Evolutionary conservation across 192 early-diverging fungal genomes (phyloP), one percentile per base, ranked within the genome.

Genomic region (Podila verticillata): DNA sequence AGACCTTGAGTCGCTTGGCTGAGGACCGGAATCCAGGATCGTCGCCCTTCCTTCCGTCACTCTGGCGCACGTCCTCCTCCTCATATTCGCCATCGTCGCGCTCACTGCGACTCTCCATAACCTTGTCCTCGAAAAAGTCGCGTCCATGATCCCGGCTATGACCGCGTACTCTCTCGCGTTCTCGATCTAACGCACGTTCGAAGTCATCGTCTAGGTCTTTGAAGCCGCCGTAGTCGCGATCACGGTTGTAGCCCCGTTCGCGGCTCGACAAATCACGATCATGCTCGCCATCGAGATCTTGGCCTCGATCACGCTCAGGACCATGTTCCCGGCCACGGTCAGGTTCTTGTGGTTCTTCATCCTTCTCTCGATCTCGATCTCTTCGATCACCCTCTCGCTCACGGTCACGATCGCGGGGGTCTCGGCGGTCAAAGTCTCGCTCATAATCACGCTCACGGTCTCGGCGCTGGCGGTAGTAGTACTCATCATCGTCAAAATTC

Each of bases 1-100:
- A 80, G 0, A 80, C 6, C 66, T 72, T 80, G 65, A 80, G 24
- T 61, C 67, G 71, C 66, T 80, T 80, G 22, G 61, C 60, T 7
- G 63, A n/a, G 2, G 77, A 54, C 8, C 51, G 70, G 61, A 66
- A 68, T n/a, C 19, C 63, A 28, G 31, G 24, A 26, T 60, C 39
- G 20, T 61, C 47, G 29, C 22, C 56, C 28, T 63, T 68, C 20
- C 30, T 56, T 4, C 51, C 51, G 51, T 58, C 63, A 28, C 34
- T 22, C 26, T 65, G 64, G 10, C 63, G 66, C 7, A 32, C 65
- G 67, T 70, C 64, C 15, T 15, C 24, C 47, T 47, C 58, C 20
- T 31, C 39, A 8, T 48, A 22, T 0, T 48, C 63, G 24, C 71
- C 75, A 31, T 58, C 64, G 17, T 79, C 69, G 34, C 49, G 49